Evolutionary conservation across 2,329 filamentous ascomycete genomes (phyloP), one percentile per base, ranked within the genome.

Genomic region (Penicillium sp.): DNA sequence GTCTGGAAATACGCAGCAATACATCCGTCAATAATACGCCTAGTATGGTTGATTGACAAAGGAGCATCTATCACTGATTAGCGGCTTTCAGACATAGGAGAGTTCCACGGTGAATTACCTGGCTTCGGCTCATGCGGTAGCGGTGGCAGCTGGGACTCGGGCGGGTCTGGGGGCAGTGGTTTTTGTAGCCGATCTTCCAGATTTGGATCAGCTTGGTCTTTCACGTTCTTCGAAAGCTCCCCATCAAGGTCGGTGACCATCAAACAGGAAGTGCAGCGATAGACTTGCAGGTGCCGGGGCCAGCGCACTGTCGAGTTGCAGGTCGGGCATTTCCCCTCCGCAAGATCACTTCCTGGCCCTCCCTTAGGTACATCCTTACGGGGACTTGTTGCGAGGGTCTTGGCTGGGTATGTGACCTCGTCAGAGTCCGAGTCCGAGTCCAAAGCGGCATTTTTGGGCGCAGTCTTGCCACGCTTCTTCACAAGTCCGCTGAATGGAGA

Each of bases 261-360:
- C 67, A 90, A 78, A 73, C 92, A 96, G 54, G 90, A 88, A 43
- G 90, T 89, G 73, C 92, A 96, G 65, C 91, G 84, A 74, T 95
- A 96, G 37, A 88, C 84, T 35, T 84, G 84, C 59, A 92, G 76
- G 52, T 88, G 84, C 60, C 82, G 84, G 2, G 91, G 91, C 88
- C 91, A 96, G 55, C 89, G 84, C 62, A 96, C 88, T 55, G 87
- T 84, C 54, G 89, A 89, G 66, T 88, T 90, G 73, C 92, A 96
- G 33, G 91, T 93, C 84, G 93, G 92, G 72, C 92, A 96, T 65
- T 85, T 87, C 22, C 90, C 89, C 31, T 85, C 87, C 27, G 81
- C 79, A 67, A 88, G 84, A 64, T 90, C 85, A 64, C 82, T 85
- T 62, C 80, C 79, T 21, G 77, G 70, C n/a, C 74, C 71, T 53